Evolutionary conservation across 2,329 filamentous ascomycete genomes (phyloP), one percentile per base, ranked within the genome.

Genomic region (Alternaria alternata): DNA sequence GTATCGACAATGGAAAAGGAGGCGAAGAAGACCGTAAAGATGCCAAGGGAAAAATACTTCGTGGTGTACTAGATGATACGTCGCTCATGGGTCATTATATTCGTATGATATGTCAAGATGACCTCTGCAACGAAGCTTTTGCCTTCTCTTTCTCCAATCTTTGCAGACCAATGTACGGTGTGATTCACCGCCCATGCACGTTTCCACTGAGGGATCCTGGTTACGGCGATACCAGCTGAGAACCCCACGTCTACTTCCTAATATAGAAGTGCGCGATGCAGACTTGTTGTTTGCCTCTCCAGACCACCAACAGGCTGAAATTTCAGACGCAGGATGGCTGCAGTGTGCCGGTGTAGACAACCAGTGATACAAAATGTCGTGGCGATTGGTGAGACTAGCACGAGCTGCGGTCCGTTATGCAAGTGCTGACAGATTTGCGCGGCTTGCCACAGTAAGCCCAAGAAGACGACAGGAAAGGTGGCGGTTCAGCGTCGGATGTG

Each of bases 401-500:
- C 67, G 65, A 64, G 48, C 48, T 57, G 57, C 44, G 54, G 54
- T 48, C 44, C 41, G 52, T 51, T 38, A 48, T 55, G 62, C 57
- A 54, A 52, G 58, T 65, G 58, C 57, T 56, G 51, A 54, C 36
- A 7, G 56, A 41, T 24, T n/a, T 54, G 52, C 56, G 38, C 56
- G 55, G 57, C 51, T 67, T 62, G 59, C 53, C 52, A 65, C 64
- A 66, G 65, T 71, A 69, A 71, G 69, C 67, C 64, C 62, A 65
- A 68, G 36, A 59, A 32, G 43, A 47, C 57, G 53, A 62, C 55
- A 34, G 64, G 56, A 62, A 30, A 48, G 43, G 14, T 42, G 58
- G 24, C 30, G 59, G 64, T 61, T 61, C 54, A 53, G 54, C 44
- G 38, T 52, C 47, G 54, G 49, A 36, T 46, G 8, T n/a, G 8